Percentiles rank a stretch among this genome's conserved stretches.
Evolutionary conservation across 2,329 filamentous ascomycete genomes (phyloP).

Genomic region (Leptographium flavum): DNA sequence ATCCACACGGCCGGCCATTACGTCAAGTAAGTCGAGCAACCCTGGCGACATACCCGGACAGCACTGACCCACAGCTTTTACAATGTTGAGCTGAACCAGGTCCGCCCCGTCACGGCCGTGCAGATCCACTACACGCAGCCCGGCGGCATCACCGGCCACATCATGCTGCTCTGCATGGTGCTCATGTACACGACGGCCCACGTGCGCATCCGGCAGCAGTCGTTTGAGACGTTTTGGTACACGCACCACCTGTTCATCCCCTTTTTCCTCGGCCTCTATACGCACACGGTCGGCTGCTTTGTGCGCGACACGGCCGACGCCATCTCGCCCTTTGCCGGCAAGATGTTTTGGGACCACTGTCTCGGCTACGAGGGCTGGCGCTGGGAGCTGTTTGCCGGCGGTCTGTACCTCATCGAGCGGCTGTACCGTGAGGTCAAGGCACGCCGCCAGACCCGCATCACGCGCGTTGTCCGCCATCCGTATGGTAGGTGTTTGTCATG

Average conservation of each 20-base stretch:
- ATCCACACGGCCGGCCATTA: slow-evolving; percentile 74
- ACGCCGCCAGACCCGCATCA: slow-evolving; percentile 73
- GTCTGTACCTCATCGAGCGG: slow-evolving; percentile 73
- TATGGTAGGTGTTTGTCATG: slow-evolving; percentile 48
- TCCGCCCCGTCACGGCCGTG: slow-evolving; percentile 66
- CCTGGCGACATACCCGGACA: too few species aligned
- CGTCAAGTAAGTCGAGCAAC: slow-evolving; percentile 81
- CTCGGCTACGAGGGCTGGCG: slow-evolving; percentile 93
- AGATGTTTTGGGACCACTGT: slow-evolving; percentile 79
- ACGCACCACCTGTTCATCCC: slow-evolving; percentile 97
- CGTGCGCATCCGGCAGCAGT: slow-evolving; percentile 85
- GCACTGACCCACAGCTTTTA: slow-evolving; percentile 59
- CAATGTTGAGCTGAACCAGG: slow-evolving; percentile 77
- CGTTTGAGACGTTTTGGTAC: slow-evolving; percentile 98
- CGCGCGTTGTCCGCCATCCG: slow-evolving; percentile 86
- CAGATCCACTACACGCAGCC: slow-evolving; percentile 85
- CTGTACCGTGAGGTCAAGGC: slow-evolving; percentile 83
- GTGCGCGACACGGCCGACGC: slow-evolving; percentile 65
- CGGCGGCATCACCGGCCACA: slow-evolving; percentile 85
- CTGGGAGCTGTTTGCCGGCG: slow-evolving; percentile 84
- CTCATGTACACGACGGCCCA: slow-evolving; percentile 96
- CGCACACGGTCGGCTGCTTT: slow-evolving; percentile 91
- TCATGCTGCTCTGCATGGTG: slow-evolving; percentile 98
- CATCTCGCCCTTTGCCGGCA: slow-evolving; percentile 72
- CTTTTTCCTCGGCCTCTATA: slow-evolving; percentile 86